Evolutionary conservation across 345 rosid genomes (phyloP).

Genomic region (Aquilaria malaccensis): DNA sequence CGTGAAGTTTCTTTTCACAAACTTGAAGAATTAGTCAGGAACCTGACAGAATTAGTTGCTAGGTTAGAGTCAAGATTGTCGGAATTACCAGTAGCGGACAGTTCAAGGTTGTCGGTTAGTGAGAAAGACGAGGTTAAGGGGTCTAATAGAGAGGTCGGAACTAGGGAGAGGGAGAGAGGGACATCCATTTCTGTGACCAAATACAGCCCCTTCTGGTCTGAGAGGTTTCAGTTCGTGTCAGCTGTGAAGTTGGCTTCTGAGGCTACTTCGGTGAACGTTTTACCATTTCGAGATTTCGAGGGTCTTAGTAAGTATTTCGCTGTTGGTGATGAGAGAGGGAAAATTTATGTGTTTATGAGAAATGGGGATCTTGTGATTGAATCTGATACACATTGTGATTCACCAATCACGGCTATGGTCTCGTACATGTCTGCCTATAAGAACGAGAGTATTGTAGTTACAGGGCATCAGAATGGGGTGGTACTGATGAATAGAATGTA

Average conservation of each 20-base stretch:
- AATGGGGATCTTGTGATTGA: constrained; percentile 78
- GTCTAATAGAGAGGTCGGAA: not conserved
- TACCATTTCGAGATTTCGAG: constrained; percentile 75
- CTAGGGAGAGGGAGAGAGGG: constrained; percentile 31
- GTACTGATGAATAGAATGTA: constrained; percentile 59
- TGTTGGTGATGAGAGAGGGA: constrained; percentile 81
- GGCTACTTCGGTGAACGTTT: constrained; percentile 57
- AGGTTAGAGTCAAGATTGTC: constrained; percentile 50
- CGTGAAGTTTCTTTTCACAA: constrained; percentile 41
- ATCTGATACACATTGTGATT: constrained; percentile 40
- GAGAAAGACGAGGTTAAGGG: constrained; percentile 16
- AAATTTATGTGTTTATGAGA: constrained; percentile 58
- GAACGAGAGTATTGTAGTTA: constrained; percentile 73
- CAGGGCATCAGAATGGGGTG: constrained; percentile 70
- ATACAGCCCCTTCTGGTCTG: constrained; percentile 81
- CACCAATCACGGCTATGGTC: constrained; percentile 67
- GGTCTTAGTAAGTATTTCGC: constrained; percentile 85
- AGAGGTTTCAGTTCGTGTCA: constrained; percentile 74
- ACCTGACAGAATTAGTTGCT: constrained; percentile 59
- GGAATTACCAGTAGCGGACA: constrained; percentile 21
- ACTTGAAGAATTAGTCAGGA: constrained; percentile 69
- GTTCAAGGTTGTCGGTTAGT: constrained; percentile 4
- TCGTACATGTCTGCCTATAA: constrained; percentile 63
- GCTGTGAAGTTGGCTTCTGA: constrained; percentile 75
- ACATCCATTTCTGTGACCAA: constrained; percentile 50